A percentile compares a stretch with the other conserved stretches of the same genome.
phyloP scores from a whole-genome alignment of 768 basidiomycete species.

The Baorangia bicolor region DNA sequence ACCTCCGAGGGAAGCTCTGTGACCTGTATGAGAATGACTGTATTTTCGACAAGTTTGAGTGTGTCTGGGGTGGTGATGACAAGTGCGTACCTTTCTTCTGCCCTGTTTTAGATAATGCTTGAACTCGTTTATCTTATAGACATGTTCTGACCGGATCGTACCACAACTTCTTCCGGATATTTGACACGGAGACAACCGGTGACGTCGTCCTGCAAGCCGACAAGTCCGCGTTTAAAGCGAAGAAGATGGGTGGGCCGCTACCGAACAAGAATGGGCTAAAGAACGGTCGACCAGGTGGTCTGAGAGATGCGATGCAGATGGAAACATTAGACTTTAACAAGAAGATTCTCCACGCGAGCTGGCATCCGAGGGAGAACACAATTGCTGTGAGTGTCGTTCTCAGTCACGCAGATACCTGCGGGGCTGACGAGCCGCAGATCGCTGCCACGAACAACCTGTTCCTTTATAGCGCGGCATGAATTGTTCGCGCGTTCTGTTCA shows the following conservation, averaged over 20 bases:
- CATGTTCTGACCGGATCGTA: slow-evolving; percentile 99
- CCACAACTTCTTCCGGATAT: slow-evolving; percentile 99
- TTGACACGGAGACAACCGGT: slow-evolving; percentile 82
- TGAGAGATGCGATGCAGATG: slow-evolving; percentile 85
- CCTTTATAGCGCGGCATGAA: slow-evolving; percentile 41
- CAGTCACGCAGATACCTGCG: neutral
- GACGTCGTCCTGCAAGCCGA: slow-evolving; percentile 97
- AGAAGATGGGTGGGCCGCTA: slow-evolving; percentile 91
- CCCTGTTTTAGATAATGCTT: slow-evolving; percentile 7
- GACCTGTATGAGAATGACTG: slow-evolving; percentile 99
- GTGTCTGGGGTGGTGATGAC: slow-evolving; percentile 95
- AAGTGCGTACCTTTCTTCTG: slow-evolving; percentile 57
- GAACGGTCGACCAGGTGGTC: slow-evolving; percentile 70
- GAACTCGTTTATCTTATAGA: slow-evolving; percentile 41
- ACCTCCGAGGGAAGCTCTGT: slow-evolving; percentile 94
- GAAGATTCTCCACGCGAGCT: slow-evolving; percentile 94
- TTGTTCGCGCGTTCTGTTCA: neutral
- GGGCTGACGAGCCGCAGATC: slow-evolving; percentile 52
- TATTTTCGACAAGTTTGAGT: slow-evolving; percentile 99
- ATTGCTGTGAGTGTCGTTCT: slow-evolving; percentile 72
- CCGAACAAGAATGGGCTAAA: slow-evolving; percentile 68
- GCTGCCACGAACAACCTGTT: slow-evolving; percentile 68
- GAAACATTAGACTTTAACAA: slow-evolving; percentile 92
- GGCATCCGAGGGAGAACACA: slow-evolving; percentile 98
- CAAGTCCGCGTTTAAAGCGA: slow-evolving; percentile 98